Percentiles rank a stretch among this genome's conserved stretches.
These are phyloP conservation scores for Aphanomyces cochlioides DNA, from an alignment of 352 stramenopile species.

Conservation along the genomic window DNA sequence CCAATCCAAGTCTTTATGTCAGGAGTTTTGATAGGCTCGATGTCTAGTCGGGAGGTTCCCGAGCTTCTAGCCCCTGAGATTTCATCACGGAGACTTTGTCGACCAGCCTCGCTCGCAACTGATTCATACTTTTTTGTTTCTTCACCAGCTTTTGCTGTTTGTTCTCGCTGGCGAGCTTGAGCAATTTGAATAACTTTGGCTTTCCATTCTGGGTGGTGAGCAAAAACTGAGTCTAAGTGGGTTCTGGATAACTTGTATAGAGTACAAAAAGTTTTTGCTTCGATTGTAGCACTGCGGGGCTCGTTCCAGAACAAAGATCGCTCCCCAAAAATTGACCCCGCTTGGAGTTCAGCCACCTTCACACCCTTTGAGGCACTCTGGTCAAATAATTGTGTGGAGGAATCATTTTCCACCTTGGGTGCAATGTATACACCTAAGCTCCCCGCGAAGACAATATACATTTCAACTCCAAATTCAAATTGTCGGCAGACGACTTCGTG, in stretches of 20 bases:
- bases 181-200: slow-evolving; percentile 52
- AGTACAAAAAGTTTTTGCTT: slow-evolving; percentile 52
- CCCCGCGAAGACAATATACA: slow-evolving; percentile 75
- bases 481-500: slow-evolving; percentile 64
- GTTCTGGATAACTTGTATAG: slow-evolving; percentile 49
- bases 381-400: slow-evolving; percentile 23
- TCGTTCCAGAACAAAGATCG: slow-evolving; percentile 62
- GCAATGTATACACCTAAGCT: slow-evolving; percentile 38
- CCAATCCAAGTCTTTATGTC: no score
- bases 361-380: slow-evolving; percentile 33
- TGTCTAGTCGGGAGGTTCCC: no score
- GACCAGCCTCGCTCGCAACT: no score
- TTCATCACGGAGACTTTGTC: no score
- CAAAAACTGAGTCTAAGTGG: slow-evolving; percentile 57
- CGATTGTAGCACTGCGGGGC: slow-evolving; percentile 43
- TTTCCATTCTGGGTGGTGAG: slow-evolving; percentile 62
- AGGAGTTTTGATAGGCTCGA: no score
- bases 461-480: slow-evolving; percentile 58
- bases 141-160: slow-evolving; percentile 30
- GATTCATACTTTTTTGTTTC: no score
- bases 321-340: slow-evolving; percentile 57
- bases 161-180: slow-evolving; percentile 46
- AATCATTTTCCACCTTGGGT: slow-evolving; percentile 12
- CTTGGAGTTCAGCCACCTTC: slow-evolving; percentile 53
- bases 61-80: no score